A percentile compares a stretch with the other conserved stretches of the same genome.
phyloP scores from a whole-genome alignment of 2,329 filamentous ascomycete genomes.

The Cercospora brassicicola region DNA sequence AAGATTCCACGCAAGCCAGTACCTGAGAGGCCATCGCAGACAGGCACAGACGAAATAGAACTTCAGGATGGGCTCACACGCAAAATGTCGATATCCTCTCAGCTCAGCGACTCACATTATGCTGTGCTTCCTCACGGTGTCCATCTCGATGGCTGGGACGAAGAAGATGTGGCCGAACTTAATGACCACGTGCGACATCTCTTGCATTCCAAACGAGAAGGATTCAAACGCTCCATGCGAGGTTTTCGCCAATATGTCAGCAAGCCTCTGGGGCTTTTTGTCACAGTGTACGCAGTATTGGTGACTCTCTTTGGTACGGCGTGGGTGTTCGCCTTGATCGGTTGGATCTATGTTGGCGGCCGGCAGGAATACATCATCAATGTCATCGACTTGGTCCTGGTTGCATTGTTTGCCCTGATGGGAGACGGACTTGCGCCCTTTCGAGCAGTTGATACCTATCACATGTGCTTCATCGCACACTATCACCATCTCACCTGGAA shows the following conservation, averaged over 20 bases:
- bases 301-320: conserved; percentile 83
- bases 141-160: conserved; percentile 70
- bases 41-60: conserved; percentile 23
- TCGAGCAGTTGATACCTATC: conserved; percentile 78
- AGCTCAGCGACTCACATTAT: conserved; percentile 69
- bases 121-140: conserved; percentile 76
- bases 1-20: conserved; percentile 19
- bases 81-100: conserved; percentile 62
- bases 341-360: conserved; percentile 79
- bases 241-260: conserved; percentile 78
- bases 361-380: conserved; percentile 63
- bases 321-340: conserved; percentile 87
- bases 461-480: conserved; percentile 78
- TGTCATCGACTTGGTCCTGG: conserved; percentile 58
- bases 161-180: conserved; percentile 70
- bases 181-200: conserved; percentile 87
- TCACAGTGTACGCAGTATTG: conserved; percentile 77
- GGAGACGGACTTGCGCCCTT: conserved; percentile 68
- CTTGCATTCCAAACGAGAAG: conserved; percentile 76
- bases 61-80: conserved; percentile 23
- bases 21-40: conserved; percentile 8
- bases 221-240: conserved; percentile 75
- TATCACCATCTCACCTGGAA: conserved; percentile 69
- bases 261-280: conserved; percentile 73
- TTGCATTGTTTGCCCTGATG: conserved; percentile 63